Conservation (phyloP, 306 rosid genomes). For the Ceratonia siliqua region DNA sequence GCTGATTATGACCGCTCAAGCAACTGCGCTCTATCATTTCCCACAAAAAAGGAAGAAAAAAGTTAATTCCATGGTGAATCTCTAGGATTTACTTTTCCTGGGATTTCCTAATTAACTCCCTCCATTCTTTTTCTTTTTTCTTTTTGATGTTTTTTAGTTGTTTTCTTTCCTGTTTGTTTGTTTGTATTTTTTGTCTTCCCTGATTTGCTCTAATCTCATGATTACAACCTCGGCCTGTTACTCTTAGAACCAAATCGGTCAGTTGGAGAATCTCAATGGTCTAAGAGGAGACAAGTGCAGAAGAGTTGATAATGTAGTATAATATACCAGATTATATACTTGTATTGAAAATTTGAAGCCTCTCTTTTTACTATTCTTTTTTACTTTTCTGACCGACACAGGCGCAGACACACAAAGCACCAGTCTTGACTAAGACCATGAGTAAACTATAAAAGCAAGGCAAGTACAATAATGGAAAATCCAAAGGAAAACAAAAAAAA, state of each 20-base stretch:
- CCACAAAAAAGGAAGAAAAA: neutral
- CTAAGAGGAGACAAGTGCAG: constrained; percentile 55
- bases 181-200: neutral
- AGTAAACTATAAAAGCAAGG: constrained; percentile 20
- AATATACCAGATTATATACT: constrained; percentile 37
- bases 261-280: constrained; percentile 47
- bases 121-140: constrained; percentile 28
- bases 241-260: constrained; percentile 47
- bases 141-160: constrained; percentile 8
- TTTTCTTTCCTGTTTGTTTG: constrained; percentile 8
- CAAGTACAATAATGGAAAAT: constrained; percentile 19
- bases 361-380: neutral
- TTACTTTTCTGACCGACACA: constrained; percentile 24
- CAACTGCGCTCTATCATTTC: constrained; percentile 33
- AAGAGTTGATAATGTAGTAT: constrained; percentile 65
- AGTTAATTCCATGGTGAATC: constrained; percentile 34
- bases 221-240: constrained; percentile 75
- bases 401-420: constrained; percentile 13
- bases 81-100: constrained; percentile 33
- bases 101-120: constrained; percentile 40
- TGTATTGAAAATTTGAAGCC: neutral
- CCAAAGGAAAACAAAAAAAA: constrained; percentile 5
- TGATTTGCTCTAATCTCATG: constrained; percentile 19
- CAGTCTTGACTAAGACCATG: constrained; percentile 16
- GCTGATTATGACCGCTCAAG: constrained; percentile 60